These are phyloP conservation scores for Colletotrichum sp. DNA, from an alignment of 2,329 filamentous ascomycete species.

Conservation along the genomic window DNA sequence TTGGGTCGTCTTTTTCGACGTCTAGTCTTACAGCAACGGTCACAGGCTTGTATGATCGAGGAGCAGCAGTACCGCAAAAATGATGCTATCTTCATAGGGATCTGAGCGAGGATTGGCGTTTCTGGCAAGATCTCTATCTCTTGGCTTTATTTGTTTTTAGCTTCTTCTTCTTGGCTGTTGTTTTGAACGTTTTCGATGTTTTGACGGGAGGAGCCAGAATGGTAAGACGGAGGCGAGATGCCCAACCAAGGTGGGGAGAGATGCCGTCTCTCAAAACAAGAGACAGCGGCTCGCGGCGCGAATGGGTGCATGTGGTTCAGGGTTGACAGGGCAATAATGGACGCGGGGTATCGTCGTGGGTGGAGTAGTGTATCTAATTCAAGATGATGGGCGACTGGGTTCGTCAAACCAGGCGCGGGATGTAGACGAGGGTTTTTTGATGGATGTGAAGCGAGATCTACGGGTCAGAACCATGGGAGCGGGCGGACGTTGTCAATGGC, in stretches of 20 bases:
- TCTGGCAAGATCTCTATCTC: neutral
- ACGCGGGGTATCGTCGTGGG: conserved; percentile 1
- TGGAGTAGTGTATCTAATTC: conserved; percentile 15
- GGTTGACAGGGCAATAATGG: neutral
- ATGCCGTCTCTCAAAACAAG: neutral
- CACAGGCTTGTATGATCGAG: conserved; percentile 10
- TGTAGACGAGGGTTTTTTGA: neutral
- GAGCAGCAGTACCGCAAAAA: neutral
- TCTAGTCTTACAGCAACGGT: neutral
- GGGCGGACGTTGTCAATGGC: conserved; percentile 9
- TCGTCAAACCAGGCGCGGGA: conserved; percentile 4
- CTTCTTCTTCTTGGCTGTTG: neutral
- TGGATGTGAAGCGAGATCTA: conserved; percentile 11
- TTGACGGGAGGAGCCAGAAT: neutral
- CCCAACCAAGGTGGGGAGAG: neutral
- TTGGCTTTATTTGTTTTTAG: neutral
- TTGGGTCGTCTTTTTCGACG: neutral
- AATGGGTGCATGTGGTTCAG: neutral
- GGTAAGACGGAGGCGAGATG: neutral
- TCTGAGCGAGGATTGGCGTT: neutral
- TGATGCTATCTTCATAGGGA: neutral
- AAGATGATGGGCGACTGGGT: conserved; percentile 17
- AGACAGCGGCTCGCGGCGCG: neutral
- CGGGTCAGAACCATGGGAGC: neutral
- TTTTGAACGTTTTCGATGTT: neutral